A percentile compares a stretch with the other conserved stretches of the same genome.
Evolutionary conservation across 768 basidiomycete species (phyloP).

Genomic region (Rhizopogon salebrosus): DNA sequence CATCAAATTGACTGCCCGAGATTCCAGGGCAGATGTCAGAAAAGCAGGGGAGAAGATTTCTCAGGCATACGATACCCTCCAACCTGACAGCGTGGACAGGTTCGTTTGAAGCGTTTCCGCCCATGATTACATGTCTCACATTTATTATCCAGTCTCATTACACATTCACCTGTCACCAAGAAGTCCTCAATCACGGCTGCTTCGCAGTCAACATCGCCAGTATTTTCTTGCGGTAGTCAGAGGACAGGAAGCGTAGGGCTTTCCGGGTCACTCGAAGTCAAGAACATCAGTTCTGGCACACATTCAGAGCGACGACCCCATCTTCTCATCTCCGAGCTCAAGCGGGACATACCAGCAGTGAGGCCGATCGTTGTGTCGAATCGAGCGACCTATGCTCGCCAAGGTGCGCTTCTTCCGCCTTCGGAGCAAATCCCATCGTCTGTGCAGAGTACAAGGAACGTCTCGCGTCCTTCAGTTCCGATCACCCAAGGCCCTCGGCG

Average conservation of each 20-base stretch:
- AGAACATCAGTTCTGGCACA: too few relatives aligned
- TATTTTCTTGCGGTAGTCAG: too few relatives aligned
- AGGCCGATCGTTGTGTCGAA: too few relatives aligned
- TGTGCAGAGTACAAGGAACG: neutral
- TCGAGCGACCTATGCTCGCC: too few relatives aligned
- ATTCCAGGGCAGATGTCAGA: slow-evolving; percentile 73
- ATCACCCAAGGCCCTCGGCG: slow-evolving; percentile 1
- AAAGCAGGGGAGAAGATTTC: slow-evolving; percentile 66
- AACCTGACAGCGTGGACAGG: slow-evolving; percentile 66
- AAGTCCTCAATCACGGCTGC: slow-evolving; percentile 71
- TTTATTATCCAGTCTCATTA: slow-evolving; percentile 49
- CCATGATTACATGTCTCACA: slow-evolving; percentile 6
- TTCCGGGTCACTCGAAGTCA: too few relatives aligned
- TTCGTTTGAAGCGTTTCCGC: slow-evolving; percentile 26
- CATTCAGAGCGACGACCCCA: too few relatives aligned
- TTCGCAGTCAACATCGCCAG: too few relatives aligned
- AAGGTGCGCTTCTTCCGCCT: too few relatives aligned
- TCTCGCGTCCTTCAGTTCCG: neutral
- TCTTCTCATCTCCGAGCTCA: too few relatives aligned
- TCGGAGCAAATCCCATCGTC: neutral
- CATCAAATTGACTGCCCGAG: slow-evolving; percentile 61
- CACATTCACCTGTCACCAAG: slow-evolving; percentile 66
- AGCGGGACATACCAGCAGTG: too few relatives aligned
- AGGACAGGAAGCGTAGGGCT: too few relatives aligned
- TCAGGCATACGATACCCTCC: slow-evolving; percentile 65